A percentile compares a stretch with the other conserved stretches of the same genome.
These are phyloP conservation scores for Diplogelasinospora grovesii DNA, from an alignment of 495 filamentous ascomycete species.

Conservation along the genomic window DNA sequence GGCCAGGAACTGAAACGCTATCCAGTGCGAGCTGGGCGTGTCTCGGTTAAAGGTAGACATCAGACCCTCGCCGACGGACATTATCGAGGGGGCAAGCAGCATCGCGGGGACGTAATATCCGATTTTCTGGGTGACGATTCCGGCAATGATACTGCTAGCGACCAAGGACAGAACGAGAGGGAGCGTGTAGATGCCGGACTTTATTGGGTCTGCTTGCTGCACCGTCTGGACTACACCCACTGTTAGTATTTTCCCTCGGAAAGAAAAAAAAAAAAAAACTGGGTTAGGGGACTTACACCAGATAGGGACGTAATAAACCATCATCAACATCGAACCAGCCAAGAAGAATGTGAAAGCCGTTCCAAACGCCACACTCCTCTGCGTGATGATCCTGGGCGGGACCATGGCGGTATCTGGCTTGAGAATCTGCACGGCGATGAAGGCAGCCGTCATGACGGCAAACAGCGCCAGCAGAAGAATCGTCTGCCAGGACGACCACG, in stretches of 20 bases:
- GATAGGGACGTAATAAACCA: slow-evolving; percentile 61
- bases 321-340: slow-evolving; percentile 61
- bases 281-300: slow-evolving; percentile 56
- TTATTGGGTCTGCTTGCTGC: slow-evolving; percentile 47
- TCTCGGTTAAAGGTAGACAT: slow-evolving; percentile 55
- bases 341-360: slow-evolving; percentile 53
- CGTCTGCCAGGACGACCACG: slow-evolving; percentile 60
- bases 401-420: slow-evolving; percentile 69
- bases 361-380: slow-evolving; percentile 63
- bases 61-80: slow-evolving; percentile 61
- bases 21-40: slow-evolving; percentile 53
- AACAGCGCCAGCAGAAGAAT: slow-evolving; percentile 64
- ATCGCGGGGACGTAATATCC: slow-evolving; percentile 69
- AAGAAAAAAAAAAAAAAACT: slow-evolving; percentile 12
- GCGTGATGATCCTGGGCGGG: slow-evolving; percentile 62
- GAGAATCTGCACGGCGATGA: slow-evolving; percentile 59
- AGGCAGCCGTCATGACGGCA: slow-evolving; percentile 53
- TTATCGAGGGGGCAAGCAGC: slow-evolving; percentile 49
- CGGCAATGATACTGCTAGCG: slow-evolving; percentile 41
- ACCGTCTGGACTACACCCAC: slow-evolving; percentile 65
- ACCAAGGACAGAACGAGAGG: slow-evolving; percentile 50
- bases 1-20: slow-evolving; percentile 64
- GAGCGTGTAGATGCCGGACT: slow-evolving; percentile 56
- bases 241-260: not conserved
- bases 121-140: slow-evolving; percentile 44